These are phyloP conservation scores for Lanmaoa pseudosensibilis DNA, from an alignment of 768 basidiomycete genomes.

Conservation along the genomic window DNA sequence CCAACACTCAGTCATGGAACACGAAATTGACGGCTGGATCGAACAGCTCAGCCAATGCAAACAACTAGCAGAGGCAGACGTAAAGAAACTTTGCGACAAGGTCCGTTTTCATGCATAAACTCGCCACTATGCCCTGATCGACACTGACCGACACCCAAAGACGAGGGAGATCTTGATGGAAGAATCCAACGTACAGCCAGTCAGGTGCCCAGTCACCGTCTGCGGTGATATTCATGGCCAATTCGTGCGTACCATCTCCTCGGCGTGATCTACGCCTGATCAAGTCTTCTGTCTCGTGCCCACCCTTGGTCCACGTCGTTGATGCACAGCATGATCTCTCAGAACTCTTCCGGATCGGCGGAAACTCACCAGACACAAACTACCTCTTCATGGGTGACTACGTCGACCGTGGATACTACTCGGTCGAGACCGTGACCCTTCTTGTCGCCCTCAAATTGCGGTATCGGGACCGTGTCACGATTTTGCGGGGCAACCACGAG, in stretches of 20 bases:
- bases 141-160: conserved; percentile 43
- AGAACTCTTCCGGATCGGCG: conserved; percentile 97
- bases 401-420: conserved; percentile 98
- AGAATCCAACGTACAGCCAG: conserved; percentile 98
- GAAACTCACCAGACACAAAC: conserved; percentile 98
- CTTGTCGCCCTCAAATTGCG: conserved; percentile 97
- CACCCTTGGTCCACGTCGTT: conserved; percentile 4
- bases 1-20: conserved; percentile 41
- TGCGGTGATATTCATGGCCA: conserved; percentile 99
- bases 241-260: conserved; percentile 74
- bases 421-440: conserved; percentile 96
- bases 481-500: conserved; percentile 98
- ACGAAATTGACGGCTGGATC: conserved; percentile 96
- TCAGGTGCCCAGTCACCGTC: conserved; percentile 97
- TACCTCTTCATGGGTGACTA: conserved; percentile 99
- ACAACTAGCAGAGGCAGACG: conserved; percentile 90
- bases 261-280: conserved; percentile 29
- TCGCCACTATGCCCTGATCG: conserved; percentile 7
- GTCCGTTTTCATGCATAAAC: conserved; percentile 39
- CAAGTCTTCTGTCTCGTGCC: conserved; percentile 8
- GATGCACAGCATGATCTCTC: conserved; percentile 90
- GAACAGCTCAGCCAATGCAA: conserved; percentile 96
- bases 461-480: conserved; percentile 97
- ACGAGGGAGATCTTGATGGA: conserved; percentile 98
- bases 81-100: conserved; percentile 99